phyloP scores from a whole-genome alignment of 352 stramenopile genomes.

The Globisporangium apiculatum region DNA sequence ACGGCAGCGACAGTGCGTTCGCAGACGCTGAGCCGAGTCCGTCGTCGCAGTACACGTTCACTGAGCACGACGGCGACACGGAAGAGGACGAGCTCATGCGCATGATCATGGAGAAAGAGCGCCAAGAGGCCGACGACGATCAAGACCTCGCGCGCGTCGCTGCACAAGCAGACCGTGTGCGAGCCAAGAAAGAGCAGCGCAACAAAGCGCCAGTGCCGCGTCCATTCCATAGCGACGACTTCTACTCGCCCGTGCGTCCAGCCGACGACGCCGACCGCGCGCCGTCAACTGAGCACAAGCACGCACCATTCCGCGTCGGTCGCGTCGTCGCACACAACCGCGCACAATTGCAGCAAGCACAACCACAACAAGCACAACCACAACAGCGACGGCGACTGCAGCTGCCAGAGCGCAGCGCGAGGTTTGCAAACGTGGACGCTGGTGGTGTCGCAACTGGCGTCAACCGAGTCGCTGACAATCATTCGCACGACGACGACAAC shows the following conservation, averaged over 20 bases:
- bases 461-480: neutral
- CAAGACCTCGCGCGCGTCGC: conserved; percentile 6
- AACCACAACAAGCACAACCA: neutral
- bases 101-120: conserved; percentile 29
- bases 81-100: conserved; percentile 40
- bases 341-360: neutral
- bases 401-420: neutral
- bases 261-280: neutral
- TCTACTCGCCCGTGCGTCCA: conserved; percentile 29
- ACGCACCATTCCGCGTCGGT: conserved; percentile 9
- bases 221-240: conserved; percentile 8
- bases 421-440: neutral
- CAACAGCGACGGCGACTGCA: neutral
- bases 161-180: conserved; percentile 2
- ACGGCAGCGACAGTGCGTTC: conserved; percentile 1
- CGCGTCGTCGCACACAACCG: neutral
- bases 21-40: conserved; percentile 11
- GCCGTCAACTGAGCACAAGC: neutral
- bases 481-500: neutral
- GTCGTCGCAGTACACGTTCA: neutral
- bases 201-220: neutral
- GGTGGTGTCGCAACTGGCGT: no score
- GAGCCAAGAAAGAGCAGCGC: neutral
- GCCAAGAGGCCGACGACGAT: conserved; percentile 9
- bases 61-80: conserved; percentile 2